A percentile compares a stretch with the other conserved stretches of the same genome.
phyloP scores from a whole-genome alignment of 441 rosid genomes.

The Mallotus japonicus region DNA sequence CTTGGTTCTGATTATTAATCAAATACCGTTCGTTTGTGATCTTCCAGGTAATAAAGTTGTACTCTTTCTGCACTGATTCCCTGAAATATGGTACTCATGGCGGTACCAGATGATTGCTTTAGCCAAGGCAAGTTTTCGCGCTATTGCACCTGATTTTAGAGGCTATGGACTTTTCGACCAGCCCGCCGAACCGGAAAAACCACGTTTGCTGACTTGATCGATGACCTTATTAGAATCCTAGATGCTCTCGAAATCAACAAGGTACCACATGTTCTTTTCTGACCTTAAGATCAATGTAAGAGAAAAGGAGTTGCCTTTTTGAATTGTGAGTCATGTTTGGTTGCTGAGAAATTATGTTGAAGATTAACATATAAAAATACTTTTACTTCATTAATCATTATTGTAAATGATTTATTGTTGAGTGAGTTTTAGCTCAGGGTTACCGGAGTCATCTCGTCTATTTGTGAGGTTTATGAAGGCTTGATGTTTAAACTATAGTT shows the following conservation, averaged over 20 bases:
- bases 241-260: conserved; percentile 38
- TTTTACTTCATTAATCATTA: too few species aligned
- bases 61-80: conserved; percentile 59
- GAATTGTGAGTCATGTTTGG: background rate
- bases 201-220: conserved; percentile 29
- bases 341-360: too few species aligned
- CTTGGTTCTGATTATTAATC: background rate
- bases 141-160: conserved; percentile 50
- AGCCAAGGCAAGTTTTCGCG: conserved; percentile 45
- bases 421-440: too few species aligned
- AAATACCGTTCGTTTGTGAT: background rate
- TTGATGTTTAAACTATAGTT: background rate
- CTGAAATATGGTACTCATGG: conserved; percentile 68
- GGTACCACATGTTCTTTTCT: conserved; percentile 20
- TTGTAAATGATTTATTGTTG: too few species aligned
- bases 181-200: conserved; percentile 49
- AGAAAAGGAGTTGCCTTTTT: background rate
- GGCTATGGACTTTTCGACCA: conserved; percentile 55
- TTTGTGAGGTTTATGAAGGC: background rate
- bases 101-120: conserved; percentile 57
- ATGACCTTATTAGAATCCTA: conserved; percentile 38
- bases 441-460: too few species aligned
- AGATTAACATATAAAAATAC: too few species aligned
- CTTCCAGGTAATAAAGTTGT: conserved; percentile 39
- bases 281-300: too few species aligned